phyloP scores from a whole-genome alignment of 805 yeast species.

The Lachancea nothofagi region DNA sequence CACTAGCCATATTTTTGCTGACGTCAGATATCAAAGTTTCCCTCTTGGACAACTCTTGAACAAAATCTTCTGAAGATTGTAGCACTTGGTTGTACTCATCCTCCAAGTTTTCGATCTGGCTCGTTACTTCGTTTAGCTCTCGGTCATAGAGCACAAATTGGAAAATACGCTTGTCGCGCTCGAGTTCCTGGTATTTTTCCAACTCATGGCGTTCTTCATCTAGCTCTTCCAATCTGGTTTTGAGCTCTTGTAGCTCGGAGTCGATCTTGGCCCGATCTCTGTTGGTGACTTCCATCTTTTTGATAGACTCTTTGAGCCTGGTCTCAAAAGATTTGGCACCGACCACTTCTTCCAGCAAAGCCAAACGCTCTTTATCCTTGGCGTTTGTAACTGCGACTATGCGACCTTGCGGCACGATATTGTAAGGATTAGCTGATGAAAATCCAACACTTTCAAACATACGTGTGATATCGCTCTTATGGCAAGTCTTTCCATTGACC shows the following conservation, averaged over 20 bases:
- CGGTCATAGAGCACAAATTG: conserved; percentile 75
- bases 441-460: conserved; percentile 89
- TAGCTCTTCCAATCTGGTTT: conserved; percentile 68
- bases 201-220: conserved; percentile 76
- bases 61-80: conserved; percentile 47
- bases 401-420: conserved; percentile 95
- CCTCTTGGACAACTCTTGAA: conserved; percentile 53
- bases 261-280: conserved; percentile 66
- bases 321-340: conserved; percentile 90
- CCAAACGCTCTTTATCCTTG: conserved; percentile 74
- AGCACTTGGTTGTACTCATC: conserved; percentile 47
- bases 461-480: conserved; percentile 75
- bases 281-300: conserved; percentile 71
- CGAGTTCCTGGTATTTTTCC: conserved; percentile 60
- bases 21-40: conserved; percentile 47
- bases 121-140: conserved; percentile 59
- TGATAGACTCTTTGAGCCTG: conserved; percentile 69
- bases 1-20: conserved; percentile 40
- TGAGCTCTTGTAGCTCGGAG: conserved; percentile 64
- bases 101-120: conserved; percentile 57
- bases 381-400: conserved; percentile 86
- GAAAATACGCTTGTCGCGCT: conserved; percentile 58
- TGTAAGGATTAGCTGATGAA: conserved; percentile 84
- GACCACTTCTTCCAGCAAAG: conserved; percentile 81
- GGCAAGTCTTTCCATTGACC: conserved; percentile 70